Evolutionary conservation across 2,329 filamentous ascomycete genomes (phyloP), one percentile per base, ranked within the genome.

Genomic region (Talaromyces piceae): DNA sequence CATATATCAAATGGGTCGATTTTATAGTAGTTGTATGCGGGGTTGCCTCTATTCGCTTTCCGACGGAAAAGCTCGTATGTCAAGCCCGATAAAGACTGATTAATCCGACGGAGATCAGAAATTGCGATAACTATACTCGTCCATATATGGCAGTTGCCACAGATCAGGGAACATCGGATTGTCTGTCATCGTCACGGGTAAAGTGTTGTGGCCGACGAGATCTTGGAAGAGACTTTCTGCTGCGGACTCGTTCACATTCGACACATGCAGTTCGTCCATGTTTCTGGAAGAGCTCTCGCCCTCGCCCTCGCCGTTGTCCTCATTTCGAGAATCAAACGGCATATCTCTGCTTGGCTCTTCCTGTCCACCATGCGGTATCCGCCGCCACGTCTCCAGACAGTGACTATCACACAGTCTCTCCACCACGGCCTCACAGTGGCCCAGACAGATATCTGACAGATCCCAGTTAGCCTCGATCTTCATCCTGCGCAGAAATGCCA

Each of bases 391-490:
- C 12, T 33, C 43, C 5, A 54, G 31, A 7, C 50, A 50, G 37
- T 51, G 47, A 12, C 23, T 54, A 27, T 54, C 49, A 31, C 43
- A 43, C 18, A 54, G 22, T 31, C 57, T 59, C 13, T 55, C 52
- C 5, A 58, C 57, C 5, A 57, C 49, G 18, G 51, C 54, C 12
- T 50, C 57, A 33, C 57, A 58, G 44, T 56, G 58, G 16, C 50
- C 49, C 8, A 59, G 52, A 48, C 58, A 59, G 26, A 57, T 56
- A 6, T 57, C 54, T n/a, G 55, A 55, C 20, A 59, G 50, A 47
- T 59, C 58, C 58, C 58, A 59, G 16, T 56, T 54, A 9, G 52
- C 45, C 22, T 57, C 51, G 13, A 53, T 44, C n/a, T 56, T 56
- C 16, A 50, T 49, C 20, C 52, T 44, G 20, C 50, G 58, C 11